These are phyloP conservation scores for Alnus rubra DNA, from an alignment of 306 rosid species.

Conservation along the genomic window DNA sequence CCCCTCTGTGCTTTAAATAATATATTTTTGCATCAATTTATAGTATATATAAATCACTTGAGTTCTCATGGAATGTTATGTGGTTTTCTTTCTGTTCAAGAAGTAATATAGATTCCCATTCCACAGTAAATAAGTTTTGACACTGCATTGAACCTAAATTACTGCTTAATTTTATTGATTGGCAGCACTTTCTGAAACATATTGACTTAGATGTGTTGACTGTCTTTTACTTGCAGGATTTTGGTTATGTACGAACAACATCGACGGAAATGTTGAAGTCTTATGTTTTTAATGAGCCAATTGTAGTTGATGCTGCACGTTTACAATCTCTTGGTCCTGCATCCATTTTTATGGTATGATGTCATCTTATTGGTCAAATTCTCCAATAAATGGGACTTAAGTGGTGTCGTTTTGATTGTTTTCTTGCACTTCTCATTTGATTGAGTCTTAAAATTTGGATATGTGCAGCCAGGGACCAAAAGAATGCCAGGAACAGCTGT, in stretches of 20 bases:
- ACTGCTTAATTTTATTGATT: not conserved
- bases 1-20: no score
- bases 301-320: slow-evolving; percentile 58
- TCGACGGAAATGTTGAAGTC: slow-evolving; percentile 86
- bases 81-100: not conserved
- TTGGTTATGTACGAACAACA: slow-evolving; percentile 83
- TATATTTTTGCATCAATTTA: not conserved
- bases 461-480: slow-evolving; percentile 72
- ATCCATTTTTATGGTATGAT: slow-evolving; percentile 60
- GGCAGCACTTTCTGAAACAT: not conserved
- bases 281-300: slow-evolving; percentile 74
- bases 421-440: slow-evolving; percentile 10
- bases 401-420: slow-evolving; percentile 13
- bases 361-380: slow-evolving; percentile 11
- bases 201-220: slow-evolving; percentile 19
- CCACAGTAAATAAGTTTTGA: not conserved
- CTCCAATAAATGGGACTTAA: slow-evolving; percentile 12
- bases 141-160: not conserved
- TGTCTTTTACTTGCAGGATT: slow-evolving; percentile 59
- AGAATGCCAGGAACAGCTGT: slow-evolving; percentile 93
- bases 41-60: not conserved
- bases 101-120: not conserved
- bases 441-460: slow-evolving; percentile 32
- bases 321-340: slow-evolving; percentile 72
- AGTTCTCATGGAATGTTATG: not conserved